A percentile compares a stretch with the other conserved stretches of the same genome.
Conservation (phyloP, 768 basidiomycete genomes). For the Leucosporidium yakuticum region DNA sequence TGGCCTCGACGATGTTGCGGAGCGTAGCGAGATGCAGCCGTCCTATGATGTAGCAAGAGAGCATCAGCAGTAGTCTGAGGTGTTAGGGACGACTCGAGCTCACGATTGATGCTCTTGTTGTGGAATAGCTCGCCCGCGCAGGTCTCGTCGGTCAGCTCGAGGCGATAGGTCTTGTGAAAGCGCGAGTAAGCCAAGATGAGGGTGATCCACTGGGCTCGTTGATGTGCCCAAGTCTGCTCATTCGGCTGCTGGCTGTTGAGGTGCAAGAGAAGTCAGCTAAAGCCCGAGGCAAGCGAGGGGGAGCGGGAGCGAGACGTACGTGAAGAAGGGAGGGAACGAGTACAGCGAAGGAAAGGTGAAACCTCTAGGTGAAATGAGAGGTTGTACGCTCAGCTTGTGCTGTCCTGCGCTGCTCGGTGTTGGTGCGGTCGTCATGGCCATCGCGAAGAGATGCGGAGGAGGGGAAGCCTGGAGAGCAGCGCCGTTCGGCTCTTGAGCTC, state of each 20-base stretch:
- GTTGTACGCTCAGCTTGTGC: constrained; percentile 1
- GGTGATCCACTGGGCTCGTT: constrained; percentile 43
- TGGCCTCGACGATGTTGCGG: constrained; percentile 3
- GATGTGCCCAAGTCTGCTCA: constrained; percentile 44
- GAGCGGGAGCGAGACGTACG: constrained; percentile 35
- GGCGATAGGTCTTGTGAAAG: constrained; percentile 39
- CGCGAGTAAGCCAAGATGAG: constrained; percentile 43
- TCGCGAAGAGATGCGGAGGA: neutral
- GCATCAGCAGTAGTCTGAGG: neutral
- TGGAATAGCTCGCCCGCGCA: constrained; percentile 39
- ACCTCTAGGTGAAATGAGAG: constrained; percentile 29
- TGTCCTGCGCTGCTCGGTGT: neutral
- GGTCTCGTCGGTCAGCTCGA: constrained; percentile 39
- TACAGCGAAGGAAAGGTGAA: constrained; percentile 45
- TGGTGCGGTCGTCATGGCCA: neutral
- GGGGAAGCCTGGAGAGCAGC: neutral
- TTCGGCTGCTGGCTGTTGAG: constrained; percentile 45
- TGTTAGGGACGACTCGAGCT: constrained; percentile 4
- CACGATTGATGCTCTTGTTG: constrained; percentile 42
- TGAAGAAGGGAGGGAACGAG: constrained; percentile 49
- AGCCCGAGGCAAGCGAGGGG: neutral
- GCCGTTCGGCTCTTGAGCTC: neutral
- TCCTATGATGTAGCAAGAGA: neutral
- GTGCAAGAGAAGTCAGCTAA: neutral
- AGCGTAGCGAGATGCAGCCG: constrained; percentile 7